Evolutionary conservation across 2,329 filamentous ascomycete genomes (phyloP), one percentile per base, ranked within the genome.

Genomic region (Neonectria magnoliae): DNA sequence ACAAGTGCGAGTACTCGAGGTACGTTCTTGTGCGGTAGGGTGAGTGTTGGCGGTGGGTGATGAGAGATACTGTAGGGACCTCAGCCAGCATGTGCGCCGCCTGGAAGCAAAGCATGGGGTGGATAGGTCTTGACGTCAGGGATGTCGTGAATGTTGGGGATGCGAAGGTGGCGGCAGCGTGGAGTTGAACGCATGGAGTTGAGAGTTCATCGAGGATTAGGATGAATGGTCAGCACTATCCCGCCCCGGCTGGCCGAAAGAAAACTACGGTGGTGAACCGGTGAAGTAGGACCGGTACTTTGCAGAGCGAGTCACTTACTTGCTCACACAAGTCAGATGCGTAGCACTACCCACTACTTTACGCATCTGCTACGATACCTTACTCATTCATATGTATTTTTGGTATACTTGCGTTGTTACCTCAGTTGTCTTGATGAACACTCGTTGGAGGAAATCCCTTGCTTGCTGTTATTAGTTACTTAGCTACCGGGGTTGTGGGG

Each of bases 121-220:
- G 55, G 51, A 48, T 54, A 29, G 57, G 47, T 25, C 31, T 67
- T 65, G 67, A 73, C 65, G 56, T 71, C 55, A 66, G 68, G 66
- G 58, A 22, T 53, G 64, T 41, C 60, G 56, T 59, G 62, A 71
- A 62, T 71, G 70, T 71, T 72, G 68, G 67, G 70, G 69, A 67
- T 58, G 64, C 36, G 27, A 68, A 61, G 45, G 45, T 18, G 38
- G 57, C 25, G 38, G 57, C 25, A 54, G 54, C 25, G 53, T 18
- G 25, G 13, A 55, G 66, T 22, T 64, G 41, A 48, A 27, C 10
- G 16, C 36, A 14, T 29, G 48, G 45, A 55, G 48, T 36, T 45
- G 53, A 47, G 51, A 31, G 50, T 50, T 68, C 59, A 36, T 55
- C 51, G 57, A 61, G 55, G 25, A 55, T 47, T 58, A 42, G 44